These are phyloP conservation scores for Iris macrosiphon DNA, from an alignment of 106 monocot genomes.

Conservation along the genomic window DNA sequence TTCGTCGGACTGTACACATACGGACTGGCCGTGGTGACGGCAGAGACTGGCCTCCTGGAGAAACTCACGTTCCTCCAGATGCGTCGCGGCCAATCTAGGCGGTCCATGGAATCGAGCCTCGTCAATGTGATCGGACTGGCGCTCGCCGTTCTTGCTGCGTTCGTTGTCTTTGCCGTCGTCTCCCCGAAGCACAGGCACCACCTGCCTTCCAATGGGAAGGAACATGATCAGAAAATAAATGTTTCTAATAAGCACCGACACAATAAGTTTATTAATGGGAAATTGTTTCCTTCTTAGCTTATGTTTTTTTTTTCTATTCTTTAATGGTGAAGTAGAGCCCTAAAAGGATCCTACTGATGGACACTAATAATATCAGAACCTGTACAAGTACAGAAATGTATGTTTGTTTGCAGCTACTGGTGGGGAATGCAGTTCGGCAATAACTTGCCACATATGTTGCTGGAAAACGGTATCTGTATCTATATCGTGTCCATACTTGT, in stretches of 20 bases:
- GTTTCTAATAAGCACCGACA: too few species aligned
- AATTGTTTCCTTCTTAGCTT: background rate
- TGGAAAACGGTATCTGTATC: too few species aligned
- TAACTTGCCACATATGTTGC: too few species aligned
- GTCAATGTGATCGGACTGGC: conserved; percentile 50
- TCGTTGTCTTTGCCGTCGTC: conserved; percentile 45
- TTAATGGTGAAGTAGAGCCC: background rate
- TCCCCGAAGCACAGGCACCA: conserved; percentile 11
- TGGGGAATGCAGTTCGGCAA: too few species aligned
- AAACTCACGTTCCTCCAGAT: conserved; percentile 59
- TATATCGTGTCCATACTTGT: too few species aligned
- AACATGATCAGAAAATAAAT: too few species aligned
- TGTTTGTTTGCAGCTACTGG: too few species aligned
- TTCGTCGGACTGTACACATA: conserved; percentile 59
- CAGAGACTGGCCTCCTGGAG: conserved; percentile 69
- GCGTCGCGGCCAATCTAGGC: conserved; percentile 8
- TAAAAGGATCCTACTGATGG: too few species aligned
- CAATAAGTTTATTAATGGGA: too few species aligned
- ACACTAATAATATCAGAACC: too few species aligned
- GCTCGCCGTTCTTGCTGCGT: conserved; percentile 36
- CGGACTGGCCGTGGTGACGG: conserved; percentile 47
- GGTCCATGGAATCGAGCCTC: conserved; percentile 30
- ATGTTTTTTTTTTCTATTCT: background rate
- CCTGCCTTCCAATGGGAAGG: background rate
- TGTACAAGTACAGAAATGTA: too few species aligned